Evolutionary conservation across 2,329 filamentous ascomycete genomes (phyloP).

Genomic region (Neofusicoccum sp.): DNA sequence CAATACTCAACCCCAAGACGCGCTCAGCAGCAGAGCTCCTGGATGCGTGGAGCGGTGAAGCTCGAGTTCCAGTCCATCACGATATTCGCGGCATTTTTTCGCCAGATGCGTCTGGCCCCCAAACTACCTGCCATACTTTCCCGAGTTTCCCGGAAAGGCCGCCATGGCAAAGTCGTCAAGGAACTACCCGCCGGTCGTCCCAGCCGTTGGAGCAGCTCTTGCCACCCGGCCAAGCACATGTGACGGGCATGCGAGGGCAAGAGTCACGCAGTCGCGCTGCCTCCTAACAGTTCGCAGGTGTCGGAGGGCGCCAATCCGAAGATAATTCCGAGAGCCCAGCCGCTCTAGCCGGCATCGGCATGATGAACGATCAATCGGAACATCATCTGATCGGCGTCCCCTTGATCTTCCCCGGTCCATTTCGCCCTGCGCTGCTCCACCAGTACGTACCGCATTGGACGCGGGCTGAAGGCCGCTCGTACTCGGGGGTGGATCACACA

Average conservation of each 20-base stretch:
- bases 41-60: slow-evolving; percentile 15
- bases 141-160: slow-evolving; percentile 13
- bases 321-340: slow-evolving; percentile 11
- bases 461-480: slow-evolving; percentile 9
- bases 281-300: not conserved
- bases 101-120: slow-evolving; percentile 2
- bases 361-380: slow-evolving; percentile 11
- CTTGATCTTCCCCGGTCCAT: slow-evolving; percentile 12
- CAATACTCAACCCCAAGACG: slow-evolving; percentile 5
- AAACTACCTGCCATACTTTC: not conserved
- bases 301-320: not conserved
- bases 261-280: not conserved
- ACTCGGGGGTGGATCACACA: too few species aligned
- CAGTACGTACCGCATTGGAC: not conserved
- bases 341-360: slow-evolving; percentile 5
- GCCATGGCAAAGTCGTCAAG: slow-evolving; percentile 2
- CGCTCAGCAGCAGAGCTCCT: too few species aligned
- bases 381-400: slow-evolving; percentile 15
- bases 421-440: not conserved
- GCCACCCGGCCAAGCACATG: not conserved
- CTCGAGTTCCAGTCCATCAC: not conserved
- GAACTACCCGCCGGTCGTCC: slow-evolving; percentile 3
- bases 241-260: not conserved
- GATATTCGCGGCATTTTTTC: slow-evolving; percentile 16
- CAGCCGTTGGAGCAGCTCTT: not conserved